Conservation (phyloP, 495 filamentous ascomycete species). For the Ramalina peruviana region DNA sequence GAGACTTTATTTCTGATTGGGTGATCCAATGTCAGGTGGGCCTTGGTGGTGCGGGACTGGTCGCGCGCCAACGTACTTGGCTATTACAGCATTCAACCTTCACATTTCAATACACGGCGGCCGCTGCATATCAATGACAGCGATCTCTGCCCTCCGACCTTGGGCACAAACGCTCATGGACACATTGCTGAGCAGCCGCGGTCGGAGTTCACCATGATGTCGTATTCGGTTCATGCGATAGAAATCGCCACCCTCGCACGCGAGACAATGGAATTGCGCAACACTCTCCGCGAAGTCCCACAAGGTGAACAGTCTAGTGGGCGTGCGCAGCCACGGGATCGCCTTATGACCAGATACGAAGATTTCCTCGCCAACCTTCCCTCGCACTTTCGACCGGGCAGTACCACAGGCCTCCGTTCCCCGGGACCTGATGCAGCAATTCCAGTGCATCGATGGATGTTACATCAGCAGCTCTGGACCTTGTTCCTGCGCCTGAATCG, state of each 20-base stretch:
- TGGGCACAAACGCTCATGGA: background rate
- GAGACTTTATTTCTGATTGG: too few relatives aligned
- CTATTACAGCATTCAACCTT: constrained; percentile 19
- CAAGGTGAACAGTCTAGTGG: background rate
- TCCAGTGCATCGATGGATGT: constrained; percentile 21
- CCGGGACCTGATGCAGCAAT: constrained; percentile 17
- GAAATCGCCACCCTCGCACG: constrained; percentile 15
- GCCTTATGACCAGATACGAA: constrained; percentile 13
- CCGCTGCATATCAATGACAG: constrained; percentile 21
- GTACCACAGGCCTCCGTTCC: constrained; percentile 13
- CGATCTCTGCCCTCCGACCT: constrained; percentile 7
- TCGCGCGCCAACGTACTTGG: constrained; percentile 16
- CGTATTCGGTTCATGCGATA: constrained; percentile 18
- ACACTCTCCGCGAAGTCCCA: background rate
- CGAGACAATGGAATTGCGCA: constrained; percentile 14
- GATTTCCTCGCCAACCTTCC: constrained; percentile 15
- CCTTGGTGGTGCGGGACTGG: constrained; percentile 20
- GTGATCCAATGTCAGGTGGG: constrained; percentile 14
- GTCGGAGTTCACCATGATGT: constrained; percentile 22
- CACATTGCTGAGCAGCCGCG: constrained; percentile 16
- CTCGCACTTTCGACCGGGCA: constrained; percentile 18
- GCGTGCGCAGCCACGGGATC: background rate
- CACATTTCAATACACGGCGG: constrained; percentile 17
- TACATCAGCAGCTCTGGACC: constrained; percentile 24
- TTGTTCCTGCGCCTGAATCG: constrained; percentile 20